Evolutionary conservation across 306 rosid genomes (phyloP), one percentile per base, ranked within the genome.

Genomic region (Corylus avellana): DNA sequence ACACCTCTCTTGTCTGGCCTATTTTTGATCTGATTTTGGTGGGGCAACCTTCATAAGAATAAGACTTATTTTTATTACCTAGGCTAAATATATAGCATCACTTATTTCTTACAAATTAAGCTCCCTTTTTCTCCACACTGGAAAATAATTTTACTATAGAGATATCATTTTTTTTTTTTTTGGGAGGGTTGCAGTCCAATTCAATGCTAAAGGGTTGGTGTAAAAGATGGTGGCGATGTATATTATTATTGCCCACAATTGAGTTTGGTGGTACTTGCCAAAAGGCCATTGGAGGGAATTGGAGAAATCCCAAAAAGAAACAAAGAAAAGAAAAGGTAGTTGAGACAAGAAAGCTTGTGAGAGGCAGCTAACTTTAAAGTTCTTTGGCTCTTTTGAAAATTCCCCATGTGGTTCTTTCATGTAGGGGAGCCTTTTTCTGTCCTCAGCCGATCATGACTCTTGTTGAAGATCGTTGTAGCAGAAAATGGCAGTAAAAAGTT

Each of bases 1-100:
- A 88, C 85, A 86, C 87, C 77, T 73, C 83, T 1, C 75, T 80
- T 90, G 91, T 69, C 87, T 77, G 81, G 55, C 77, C 70, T 81
- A 79, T 77, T 35, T 53, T 87, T 75, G 77, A 81, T 80, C 81
- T 77, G 85, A 72, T 54, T 76, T 83, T 80, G 66, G 86, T 83
- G 91, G 91, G 78, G 87, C 91, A 83, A 64, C 84, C 68, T 39
- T 76, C 47, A 79, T 77, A 70, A 54, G 61, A 80, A 82, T 78
- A 72, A 11, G 13, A 49, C 79, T 78, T 56, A 79, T 82, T 82
- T 85, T 84, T 81, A 72, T 82, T 72, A 80, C 61, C 80, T 79
- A 74, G 79, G 88, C 77, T 76, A 79, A 85, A 75, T 17, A 14
- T 66, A 39, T 37, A 17, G 49, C 14, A 3, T 18, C 72, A 18